Evolutionary conservation across 108 stramenopile genomes (phyloP).

Genomic region (Licmophora abbreviata): DNA sequence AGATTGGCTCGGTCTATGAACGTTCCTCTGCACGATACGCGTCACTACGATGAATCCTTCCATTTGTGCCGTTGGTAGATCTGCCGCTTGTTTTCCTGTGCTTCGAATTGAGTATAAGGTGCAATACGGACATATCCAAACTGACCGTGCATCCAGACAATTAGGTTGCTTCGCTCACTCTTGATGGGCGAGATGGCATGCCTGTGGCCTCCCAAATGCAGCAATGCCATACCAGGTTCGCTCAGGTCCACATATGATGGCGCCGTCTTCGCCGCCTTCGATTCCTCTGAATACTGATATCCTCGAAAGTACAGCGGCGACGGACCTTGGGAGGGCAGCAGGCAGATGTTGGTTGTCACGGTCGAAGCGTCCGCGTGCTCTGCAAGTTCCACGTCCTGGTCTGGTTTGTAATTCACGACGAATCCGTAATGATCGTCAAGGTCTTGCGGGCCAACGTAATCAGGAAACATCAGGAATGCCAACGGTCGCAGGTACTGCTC

Average conservation of each 20-base stretch:
- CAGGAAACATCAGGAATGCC: conserved; percentile 37
- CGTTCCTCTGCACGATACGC: too few relatives aligned
- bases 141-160: conserved; percentile 50
- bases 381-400: conserved; percentile 31
- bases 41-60: too few relatives aligned
- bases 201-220: conserved; percentile 36
- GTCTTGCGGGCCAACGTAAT: conserved; percentile 7
- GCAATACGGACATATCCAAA: conserved; percentile 30
- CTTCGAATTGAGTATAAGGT: conserved; percentile 17
- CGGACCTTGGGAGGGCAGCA: conserved; percentile 39
- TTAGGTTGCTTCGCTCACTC: conserved; percentile 34
- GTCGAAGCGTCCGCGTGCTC: conserved; percentile 61
- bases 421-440: conserved; percentile 50
- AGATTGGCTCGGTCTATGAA: conserved; percentile 33
- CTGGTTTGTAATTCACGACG: conserved; percentile 36
- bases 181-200: conserved; percentile 39
- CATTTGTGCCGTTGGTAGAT: too few relatives aligned
- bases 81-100: too few relatives aligned
- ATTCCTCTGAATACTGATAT: conserved; percentile 23
- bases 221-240: conserved; percentile 47
- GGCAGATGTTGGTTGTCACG: conserved; percentile 51
- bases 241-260: conserved; percentile 9
- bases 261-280: not conserved
- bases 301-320: not conserved
- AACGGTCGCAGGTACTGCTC: conserved; percentile 30